phyloP scores from a whole-genome alignment of 2,329 filamentous ascomycete species.

The Escovopsis sp. region DNA sequence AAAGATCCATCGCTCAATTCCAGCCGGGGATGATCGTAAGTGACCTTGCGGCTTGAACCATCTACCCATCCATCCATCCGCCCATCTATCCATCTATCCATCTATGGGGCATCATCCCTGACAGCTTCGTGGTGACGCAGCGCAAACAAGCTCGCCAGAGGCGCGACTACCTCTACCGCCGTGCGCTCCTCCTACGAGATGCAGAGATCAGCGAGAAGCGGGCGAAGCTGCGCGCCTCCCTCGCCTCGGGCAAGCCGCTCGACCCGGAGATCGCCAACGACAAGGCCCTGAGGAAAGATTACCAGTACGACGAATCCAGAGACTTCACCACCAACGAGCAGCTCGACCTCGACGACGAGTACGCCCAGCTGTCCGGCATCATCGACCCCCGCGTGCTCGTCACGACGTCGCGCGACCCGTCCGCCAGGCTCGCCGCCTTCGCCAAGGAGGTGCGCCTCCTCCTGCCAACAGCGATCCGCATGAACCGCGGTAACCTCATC shows the following conservation, averaged over 20 bases:
- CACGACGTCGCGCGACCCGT: slow-evolving; percentile 81
- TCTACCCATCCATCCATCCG: no score
- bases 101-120: no score
- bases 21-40: slow-evolving; percentile 7
- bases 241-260: slow-evolving; percentile 78
- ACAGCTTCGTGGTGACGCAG: slow-evolving; percentile 8
- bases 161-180: slow-evolving; percentile 61
- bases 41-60: no score
- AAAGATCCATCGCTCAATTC: no score
- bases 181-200: slow-evolving; percentile 73
- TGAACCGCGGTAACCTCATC: slow-evolving; percentile 86
- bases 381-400: slow-evolving; percentile 80
- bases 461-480: slow-evolving; percentile 67
- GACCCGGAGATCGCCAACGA: slow-evolving; percentile 76
- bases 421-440: slow-evolving; percentile 71
- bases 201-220: slow-evolving; percentile 88
- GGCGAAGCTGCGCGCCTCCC: slow-evolving; percentile 68
- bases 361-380: slow-evolving; percentile 77
- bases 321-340: slow-evolving; percentile 53
- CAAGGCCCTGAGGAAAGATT: slow-evolving; percentile 68
- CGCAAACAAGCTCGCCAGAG: slow-evolving; percentile 27
- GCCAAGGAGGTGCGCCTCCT: slow-evolving; percentile 80
- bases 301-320: slow-evolving; percentile 80
- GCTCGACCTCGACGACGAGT: slow-evolving; percentile 74
- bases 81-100: no score